phyloP scores from a whole-genome alignment of 202 grass and related monocot genomes.

The Schoenoplectus tabernaemontani region DNA sequence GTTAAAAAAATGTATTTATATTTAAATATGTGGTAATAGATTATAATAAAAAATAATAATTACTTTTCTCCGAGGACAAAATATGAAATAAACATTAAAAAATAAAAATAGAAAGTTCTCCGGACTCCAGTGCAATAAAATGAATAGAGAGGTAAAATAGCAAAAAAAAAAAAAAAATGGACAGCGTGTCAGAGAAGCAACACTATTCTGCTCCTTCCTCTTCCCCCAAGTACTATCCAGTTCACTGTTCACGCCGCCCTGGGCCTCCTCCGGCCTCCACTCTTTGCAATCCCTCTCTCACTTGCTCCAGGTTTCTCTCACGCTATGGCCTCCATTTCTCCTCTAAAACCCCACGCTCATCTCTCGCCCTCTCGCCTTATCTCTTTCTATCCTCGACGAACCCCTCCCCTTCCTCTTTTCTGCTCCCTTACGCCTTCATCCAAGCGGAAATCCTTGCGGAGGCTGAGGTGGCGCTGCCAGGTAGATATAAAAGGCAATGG shows the following conservation, averaged over 20 bases:
- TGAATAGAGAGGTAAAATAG: too few species aligned
- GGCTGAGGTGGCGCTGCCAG: constrained; percentile 43
- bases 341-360: constrained; percentile 12
- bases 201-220: background rate
- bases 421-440: background rate
- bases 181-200: background rate
- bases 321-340: constrained; percentile 1
- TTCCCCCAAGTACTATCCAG: background rate
- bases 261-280: background rate
- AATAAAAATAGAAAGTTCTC: background rate
- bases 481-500: constrained; percentile 47
- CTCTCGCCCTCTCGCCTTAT: constrained; percentile 9
- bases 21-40: too few species aligned
- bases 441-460: constrained; percentile 4
- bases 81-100: too few species aligned
- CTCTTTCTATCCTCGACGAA: constrained; percentile 26
- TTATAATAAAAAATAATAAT: too few species aligned
- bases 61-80: too few species aligned
- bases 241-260: background rate
- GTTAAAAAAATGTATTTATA: too few species aligned
- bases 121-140: background rate
- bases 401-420: background rate
- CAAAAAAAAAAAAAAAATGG: background rate
- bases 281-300: background rate
- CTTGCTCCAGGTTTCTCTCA: background rate